Evolutionary conservation across 140 eudicot species (phyloP).

Genomic region (Senecio squalidus): DNA sequence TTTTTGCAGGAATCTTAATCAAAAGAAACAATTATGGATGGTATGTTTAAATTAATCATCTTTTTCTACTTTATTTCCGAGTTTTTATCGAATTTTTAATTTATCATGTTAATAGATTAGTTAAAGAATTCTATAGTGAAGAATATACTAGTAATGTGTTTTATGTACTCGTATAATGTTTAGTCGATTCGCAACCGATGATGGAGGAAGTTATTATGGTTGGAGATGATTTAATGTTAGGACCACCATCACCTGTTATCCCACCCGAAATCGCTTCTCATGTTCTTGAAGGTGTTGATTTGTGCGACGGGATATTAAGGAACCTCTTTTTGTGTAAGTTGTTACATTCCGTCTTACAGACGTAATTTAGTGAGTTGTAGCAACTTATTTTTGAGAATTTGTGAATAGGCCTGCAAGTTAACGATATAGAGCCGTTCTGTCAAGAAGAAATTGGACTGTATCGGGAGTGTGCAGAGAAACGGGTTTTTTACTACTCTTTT

Average conservation of each 20-base stretch:
- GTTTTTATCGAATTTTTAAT: no score
- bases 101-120: background rate
- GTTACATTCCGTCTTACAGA: no score
- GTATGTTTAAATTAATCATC: constrained; percentile 17
- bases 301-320: constrained; percentile 81
- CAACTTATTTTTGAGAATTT: constrained; percentile 1
- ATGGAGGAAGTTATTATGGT: constrained; percentile 96
- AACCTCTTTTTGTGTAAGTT: constrained; percentile 79
- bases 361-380: no score
- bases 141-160: background rate
- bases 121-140: background rate
- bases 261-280: constrained; percentile 97
- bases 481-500: constrained; percentile 44
- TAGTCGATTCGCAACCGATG: constrained; percentile 79
- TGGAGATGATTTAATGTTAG: constrained; percentile 93
- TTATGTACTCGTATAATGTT: constrained; percentile 6
- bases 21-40: constrained; percentile 36
- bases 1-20: constrained; percentile 20
- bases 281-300: constrained; percentile 87
- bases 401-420: constrained; percentile 67
- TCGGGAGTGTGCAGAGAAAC: constrained; percentile 77
- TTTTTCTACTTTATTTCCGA: background rate
- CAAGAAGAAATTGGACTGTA: constrained; percentile 95
- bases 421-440: constrained; percentile 95
- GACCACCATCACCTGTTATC: constrained; percentile 92